Base-by-base conservation (phyloP, 2,329 filamentous ascomycete genomes). In the Pseudogymnoascus sp. region DNA sequence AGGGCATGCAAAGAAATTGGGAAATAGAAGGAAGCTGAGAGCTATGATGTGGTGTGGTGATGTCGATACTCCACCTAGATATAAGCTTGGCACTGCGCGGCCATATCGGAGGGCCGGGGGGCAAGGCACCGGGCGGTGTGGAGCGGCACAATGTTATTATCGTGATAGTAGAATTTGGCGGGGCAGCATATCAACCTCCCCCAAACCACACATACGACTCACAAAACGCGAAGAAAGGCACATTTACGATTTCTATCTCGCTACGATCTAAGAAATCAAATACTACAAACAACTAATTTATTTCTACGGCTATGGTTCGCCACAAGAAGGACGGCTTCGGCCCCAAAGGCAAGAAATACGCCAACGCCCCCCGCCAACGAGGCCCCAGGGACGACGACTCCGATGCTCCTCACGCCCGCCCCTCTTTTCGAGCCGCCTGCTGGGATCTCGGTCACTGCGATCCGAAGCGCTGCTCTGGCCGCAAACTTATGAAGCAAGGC, bases 361-460 rank as follows among this genome's bases (percentile, higher is more conserved):
- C 79, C 70, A 82, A 85, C 66, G 78, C 81, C 13, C 82, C 86
- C 66, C 81, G 85, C 68, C 79, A 81, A 67, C 80, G 81, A 67
- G 79, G 81, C 65, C 82, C 81, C 69, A 79, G 78, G 72, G 70
- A 77, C 61, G 74, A 76, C 63, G 75, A 79, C 63, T 70, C 70
- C 69, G 69, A 75, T 67, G 71, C 77, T 63, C 72, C 72, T 64
- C 65, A 71, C 63, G 66, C 72, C 60, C 83, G 71, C 68, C 86
- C 78, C 41, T 73, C 79, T 21, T 97, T 93, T 83, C 96, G 96
- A 78, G 93, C 95, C 60, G 95, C 93, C 65, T 97, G 93, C 76
- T 99, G 95, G 95, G 95, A 99, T 73, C 83, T 99, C 36, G 93
- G 93, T 67, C 95, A 99, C 79, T 99, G 95, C 80, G 95, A 99